These are phyloP conservation scores for Solanum gandarillasii DNA, from an alignment of 257 asterid species.

Conservation along the genomic window DNA sequence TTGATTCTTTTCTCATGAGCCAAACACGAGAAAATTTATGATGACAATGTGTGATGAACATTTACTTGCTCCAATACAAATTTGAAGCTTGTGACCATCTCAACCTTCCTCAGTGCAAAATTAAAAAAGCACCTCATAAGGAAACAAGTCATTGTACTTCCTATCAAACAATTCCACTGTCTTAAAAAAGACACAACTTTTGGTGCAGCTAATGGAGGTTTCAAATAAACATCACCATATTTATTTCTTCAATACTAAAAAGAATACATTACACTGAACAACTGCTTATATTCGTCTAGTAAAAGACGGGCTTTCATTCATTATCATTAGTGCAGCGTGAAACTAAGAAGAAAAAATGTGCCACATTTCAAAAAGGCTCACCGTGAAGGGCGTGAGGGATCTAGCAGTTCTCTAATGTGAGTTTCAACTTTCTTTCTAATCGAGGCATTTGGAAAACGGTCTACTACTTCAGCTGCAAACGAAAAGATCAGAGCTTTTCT, in stretches of 20 bases:
- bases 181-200: neutral
- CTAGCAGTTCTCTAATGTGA: constrained; percentile 42
- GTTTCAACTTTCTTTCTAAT: constrained; percentile 45
- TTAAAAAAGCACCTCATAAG: neutral
- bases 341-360: neutral
- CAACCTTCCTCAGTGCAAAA: neutral
- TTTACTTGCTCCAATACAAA: neutral
- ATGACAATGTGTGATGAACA: neutral
- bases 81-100: neutral
- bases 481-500: constrained; percentile 75
- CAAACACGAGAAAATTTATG: neutral
- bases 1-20: neutral
- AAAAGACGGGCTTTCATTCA: neutral
- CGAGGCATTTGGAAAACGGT: constrained; percentile 35
- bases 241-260: neutral
- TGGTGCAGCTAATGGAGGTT: neutral
- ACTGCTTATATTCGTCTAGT: neutral
- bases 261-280: neutral
- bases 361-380: neutral
- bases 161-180: neutral
- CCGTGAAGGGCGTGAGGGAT: constrained; percentile 28
- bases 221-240: neutral
- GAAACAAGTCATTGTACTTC: neutral
- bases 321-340: neutral
- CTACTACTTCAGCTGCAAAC: constrained; percentile 80